Evolutionary conservation across 2,329 filamentous ascomycete species (phyloP), one percentile per base, ranked within the genome.

Genomic region (Alternaria panax): DNA sequence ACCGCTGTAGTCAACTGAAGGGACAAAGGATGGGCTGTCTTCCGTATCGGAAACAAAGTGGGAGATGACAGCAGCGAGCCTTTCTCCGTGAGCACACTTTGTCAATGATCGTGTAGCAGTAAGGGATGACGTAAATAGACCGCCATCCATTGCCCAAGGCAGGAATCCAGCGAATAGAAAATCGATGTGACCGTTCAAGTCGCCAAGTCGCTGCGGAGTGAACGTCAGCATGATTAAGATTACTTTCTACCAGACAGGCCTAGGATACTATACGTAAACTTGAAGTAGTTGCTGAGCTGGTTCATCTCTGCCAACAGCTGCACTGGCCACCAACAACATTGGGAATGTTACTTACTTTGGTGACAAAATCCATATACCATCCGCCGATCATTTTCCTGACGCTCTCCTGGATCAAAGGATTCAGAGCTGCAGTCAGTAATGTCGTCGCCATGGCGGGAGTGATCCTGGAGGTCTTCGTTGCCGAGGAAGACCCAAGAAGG

Each of bases 111-210:
- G 73, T 14, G 68, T 69, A 1, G 73, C 71, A 9, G 67, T 66
- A 9, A 83, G 62, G 4, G 72, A 77, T 0, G 76, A 71, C 1
- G 79, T 82, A 67, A 82, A 84, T 0, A 82, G 69, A 12, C 69
- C 72, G 4, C 82, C 82, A 62, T 79, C 76, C 5, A 78, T 80
- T 2, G 77, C 81, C 82, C 82, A 84, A 2, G 81, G 81, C 4
- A 84, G 71, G 48, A 84, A 79, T 0, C 77, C 75, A 14, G 74
- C 54, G 4, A 75, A 62, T 3, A 83, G 69, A 57, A 83, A 80
- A 41, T 55, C 22, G 18, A 59, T 38, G 41, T 63, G 59, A 12
- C 59, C 54, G 16, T 27, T 54, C 30, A 60, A 36, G n/a, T 59
- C 54, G 25, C 54, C 48, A n/a, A 45, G 59, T 4, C 34, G 20